Conservation (phyloP, 2,329 filamentous ascomycete species). For the Phialophora expanda region DNA sequence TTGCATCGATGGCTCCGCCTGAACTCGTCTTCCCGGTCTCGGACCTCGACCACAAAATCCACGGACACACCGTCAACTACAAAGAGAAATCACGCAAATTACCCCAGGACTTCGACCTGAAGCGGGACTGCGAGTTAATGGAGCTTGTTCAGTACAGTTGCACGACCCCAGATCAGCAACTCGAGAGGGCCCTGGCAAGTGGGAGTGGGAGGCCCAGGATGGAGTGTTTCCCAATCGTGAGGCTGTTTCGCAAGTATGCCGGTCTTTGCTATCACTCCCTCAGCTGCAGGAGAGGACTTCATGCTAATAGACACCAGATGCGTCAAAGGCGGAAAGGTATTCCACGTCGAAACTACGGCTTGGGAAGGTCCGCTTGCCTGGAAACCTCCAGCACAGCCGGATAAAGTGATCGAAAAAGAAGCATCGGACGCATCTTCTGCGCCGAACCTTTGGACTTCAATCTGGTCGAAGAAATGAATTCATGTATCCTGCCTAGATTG, state of each 20-base stretch:
- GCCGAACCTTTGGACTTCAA: conserved; percentile 26
- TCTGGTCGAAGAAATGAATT: conserved; percentile 36
- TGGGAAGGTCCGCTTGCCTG: conserved; percentile 58
- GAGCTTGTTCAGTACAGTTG: conserved; percentile 69
- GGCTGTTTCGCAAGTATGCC: conserved; percentile 36
- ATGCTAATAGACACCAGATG: conserved; percentile 22
- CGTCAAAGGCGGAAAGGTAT: conserved; percentile 35
- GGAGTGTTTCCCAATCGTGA: conserved; percentile 44
- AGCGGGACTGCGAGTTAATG: conserved; percentile 59
- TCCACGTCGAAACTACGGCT: conserved; percentile 66
- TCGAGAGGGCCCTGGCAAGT: conserved; percentile 26
- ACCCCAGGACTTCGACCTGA: conserved; percentile 54
- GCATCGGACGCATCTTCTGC: conserved; percentile 5
- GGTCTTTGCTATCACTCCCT: not conserved
- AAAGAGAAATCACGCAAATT: conserved; percentile 59
- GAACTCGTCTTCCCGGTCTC: conserved; percentile 59
- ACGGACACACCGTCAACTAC: conserved; percentile 53
- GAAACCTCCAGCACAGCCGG: conserved; percentile 39
- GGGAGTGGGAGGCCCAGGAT: conserved; percentile 48
- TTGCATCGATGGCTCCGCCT: conserved; percentile 60
- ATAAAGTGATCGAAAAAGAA: conserved; percentile 12
- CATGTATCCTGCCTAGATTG: conserved; percentile 7
- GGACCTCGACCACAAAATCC: conserved; percentile 58
- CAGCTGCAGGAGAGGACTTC: not conserved
- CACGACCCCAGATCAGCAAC: conserved; percentile 54